Evolutionary conservation across 1,284 basidiomycete species (phyloP).

Genomic region (Thecaphora thlaspeos): DNA sequence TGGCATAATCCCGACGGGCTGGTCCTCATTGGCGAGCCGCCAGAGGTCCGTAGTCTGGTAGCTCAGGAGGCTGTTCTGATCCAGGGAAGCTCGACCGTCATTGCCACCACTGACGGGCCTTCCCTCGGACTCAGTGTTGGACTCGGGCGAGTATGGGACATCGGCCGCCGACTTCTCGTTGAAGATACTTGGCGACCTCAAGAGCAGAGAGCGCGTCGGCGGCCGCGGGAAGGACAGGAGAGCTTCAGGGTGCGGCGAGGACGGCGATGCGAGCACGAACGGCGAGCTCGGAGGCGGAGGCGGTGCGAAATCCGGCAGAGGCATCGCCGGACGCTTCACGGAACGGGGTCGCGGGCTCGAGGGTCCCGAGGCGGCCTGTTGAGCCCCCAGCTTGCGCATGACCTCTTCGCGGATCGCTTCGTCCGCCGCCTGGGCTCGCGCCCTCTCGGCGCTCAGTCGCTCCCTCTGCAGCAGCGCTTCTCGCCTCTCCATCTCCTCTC

Average conservation of each 20-base stretch:
- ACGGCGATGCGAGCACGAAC: too few relatives aligned
- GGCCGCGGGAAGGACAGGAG: background rate
- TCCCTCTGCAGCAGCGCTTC: background rate
- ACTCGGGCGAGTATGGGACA: too few relatives aligned
- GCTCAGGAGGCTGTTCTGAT: too few relatives aligned
- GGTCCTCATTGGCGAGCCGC: too few relatives aligned
- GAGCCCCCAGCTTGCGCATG: conserved; percentile 10
- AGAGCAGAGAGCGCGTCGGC: background rate
- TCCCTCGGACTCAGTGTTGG: too few relatives aligned
- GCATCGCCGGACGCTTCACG: conserved; percentile 9
- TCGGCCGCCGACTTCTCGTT: too few relatives aligned
- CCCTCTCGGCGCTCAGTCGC: background rate
- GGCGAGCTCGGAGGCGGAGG: conserved; percentile 8
- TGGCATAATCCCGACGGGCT: too few relatives aligned
- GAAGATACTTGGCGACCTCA: too few relatives aligned
- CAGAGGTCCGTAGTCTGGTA: too few relatives aligned
- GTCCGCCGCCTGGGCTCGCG: conserved; percentile 11
- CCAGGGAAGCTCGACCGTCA: too few relatives aligned
- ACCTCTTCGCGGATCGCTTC: conserved; percentile 14
- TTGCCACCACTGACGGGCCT: too few relatives aligned
- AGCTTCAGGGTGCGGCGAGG: too few relatives aligned
- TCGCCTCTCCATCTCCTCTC: conserved; percentile 2
- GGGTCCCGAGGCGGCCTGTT: conserved; percentile 7
- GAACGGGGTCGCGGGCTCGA: background rate
- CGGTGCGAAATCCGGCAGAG: conserved; percentile 16